Base-by-base conservation (phyloP, 176 grass and related monocot species). In the Hordeum marinum region DNA sequence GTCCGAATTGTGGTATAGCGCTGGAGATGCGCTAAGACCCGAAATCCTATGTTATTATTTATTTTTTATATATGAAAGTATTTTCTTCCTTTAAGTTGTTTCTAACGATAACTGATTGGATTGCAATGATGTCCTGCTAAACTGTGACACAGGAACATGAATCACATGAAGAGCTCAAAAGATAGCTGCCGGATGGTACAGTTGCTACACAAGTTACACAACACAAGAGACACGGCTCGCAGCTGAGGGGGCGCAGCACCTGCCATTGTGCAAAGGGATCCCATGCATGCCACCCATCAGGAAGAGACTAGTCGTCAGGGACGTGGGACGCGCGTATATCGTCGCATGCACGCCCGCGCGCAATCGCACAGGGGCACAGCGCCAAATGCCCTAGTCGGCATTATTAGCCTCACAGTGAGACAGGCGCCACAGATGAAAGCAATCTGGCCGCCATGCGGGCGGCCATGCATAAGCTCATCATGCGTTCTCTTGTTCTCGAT, bases 401-500 rank as follows among this genome's bases (percentile, higher is more conserved):
- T 81, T 81, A 81, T 81, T 81, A 69, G 26, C 63, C 64, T 48
- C 79, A 18, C 63, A 81, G 41, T 80, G 42, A 68, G 11, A n/a
- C 27, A 81, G 62, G 18, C 62, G 77, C 10, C 21, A 50, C 40
- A 24, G 63, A 31, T 32, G 75, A 82, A 79, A 88, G 23, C 42
- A 79, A 79, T 72, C 75, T 64, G 81, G 26, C 26, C 80, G 65
- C 27, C 20, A 41, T 39, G 18, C 52, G 18, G 52, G 35, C 63
- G 61, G 17, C 24, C 55, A 25, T 84, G 75, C 65, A 65, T 34
- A 46, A 72, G 81, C 66, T 72, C 81, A 65, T 64, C 65, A 84
- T 29, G 29, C 29, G 29, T 79, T 25, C 65, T 25, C 65, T 32
- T 62, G 59, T 45, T 15, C 75, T 40, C 18, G 15, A 12, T 64